Evolutionary conservation across 108 stramenopile species (phyloP).

Genomic region (Cyclotella kingstonii): DNA sequence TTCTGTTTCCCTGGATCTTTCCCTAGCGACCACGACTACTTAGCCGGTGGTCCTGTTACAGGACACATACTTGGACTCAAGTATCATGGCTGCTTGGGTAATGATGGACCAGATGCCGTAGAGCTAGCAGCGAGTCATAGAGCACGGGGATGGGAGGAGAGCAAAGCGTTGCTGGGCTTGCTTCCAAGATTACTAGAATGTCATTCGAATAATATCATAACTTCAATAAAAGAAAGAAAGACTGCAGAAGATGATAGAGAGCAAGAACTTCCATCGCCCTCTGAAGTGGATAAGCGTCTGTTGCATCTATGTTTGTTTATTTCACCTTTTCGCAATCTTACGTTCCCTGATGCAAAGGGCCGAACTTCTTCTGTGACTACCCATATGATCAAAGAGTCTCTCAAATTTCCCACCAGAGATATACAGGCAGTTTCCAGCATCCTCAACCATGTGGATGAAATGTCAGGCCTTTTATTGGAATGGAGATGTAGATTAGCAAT

Average conservation of each 20-base stretch:
- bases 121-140: constrained; percentile 37
- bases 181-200: constrained; percentile 33
- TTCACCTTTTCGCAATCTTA: constrained; percentile 61
- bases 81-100: constrained; percentile 33
- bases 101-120: constrained; percentile 21
- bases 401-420: constrained; percentile 79
- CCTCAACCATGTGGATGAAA: constrained; percentile 54
- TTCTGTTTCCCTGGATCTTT: constrained; percentile 67
- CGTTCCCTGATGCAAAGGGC: constrained; percentile 58
- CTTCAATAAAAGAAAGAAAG: neutral
- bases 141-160: constrained; percentile 45
- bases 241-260: neutral
- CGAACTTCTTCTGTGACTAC: constrained; percentile 46
- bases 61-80: constrained; percentile 38
- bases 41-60: constrained; percentile 35
- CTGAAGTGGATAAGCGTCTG: constrained; percentile 49
- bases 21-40: constrained; percentile 28
- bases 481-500: constrained; percentile 20
- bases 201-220: constrained; percentile 29
- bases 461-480: constrained; percentile 50
- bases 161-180: constrained; percentile 31
- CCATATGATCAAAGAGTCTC: constrained; percentile 74
- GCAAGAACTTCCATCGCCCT: constrained; percentile 2
- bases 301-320: constrained; percentile 64
- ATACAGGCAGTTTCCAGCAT: constrained; percentile 47